phyloP scores from a whole-genome alignment of 768 basidiomycete genomes.

The Leccinum pellstonianum region DNA sequence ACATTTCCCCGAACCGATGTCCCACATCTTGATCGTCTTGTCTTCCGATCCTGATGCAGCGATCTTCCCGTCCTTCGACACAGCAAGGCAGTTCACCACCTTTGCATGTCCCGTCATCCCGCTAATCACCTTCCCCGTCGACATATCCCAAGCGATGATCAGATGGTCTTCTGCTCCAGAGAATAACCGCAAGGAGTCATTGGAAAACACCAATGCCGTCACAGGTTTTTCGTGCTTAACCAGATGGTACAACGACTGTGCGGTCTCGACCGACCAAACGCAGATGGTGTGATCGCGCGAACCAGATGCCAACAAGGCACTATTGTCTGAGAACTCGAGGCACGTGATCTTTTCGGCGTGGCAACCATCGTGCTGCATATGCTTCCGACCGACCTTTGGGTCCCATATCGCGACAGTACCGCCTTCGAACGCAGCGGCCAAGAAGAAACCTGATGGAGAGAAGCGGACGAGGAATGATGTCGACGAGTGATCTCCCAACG shows the following conservation, averaged over 20 bases:
- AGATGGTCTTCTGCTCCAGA: constrained; percentile 28
- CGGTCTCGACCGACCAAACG: constrained; percentile 25
- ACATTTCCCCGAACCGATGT: constrained; percentile 17
- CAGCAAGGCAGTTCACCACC: constrained; percentile 14
- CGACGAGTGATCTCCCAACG: constrained; percentile 13
- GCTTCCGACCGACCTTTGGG: constrained; percentile 19
- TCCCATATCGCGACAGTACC: constrained; percentile 23
- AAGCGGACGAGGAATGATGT: constrained; percentile 16
- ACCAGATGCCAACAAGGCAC: constrained; percentile 18
- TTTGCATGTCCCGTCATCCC: constrained; percentile 25
- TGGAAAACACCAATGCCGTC: constrained; percentile 21
- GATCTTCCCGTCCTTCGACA: constrained; percentile 19
- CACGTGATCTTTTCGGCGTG: constrained; percentile 16
- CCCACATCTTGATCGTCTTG: constrained; percentile 27
- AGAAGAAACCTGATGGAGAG: constrained; percentile 19
- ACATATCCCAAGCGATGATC: constrained; percentile 21
- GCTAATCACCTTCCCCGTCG: constrained; percentile 12
- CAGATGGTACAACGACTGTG: constrained; percentile 13
- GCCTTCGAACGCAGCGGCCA: constrained; percentile 18
- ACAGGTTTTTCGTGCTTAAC: constrained; percentile 20
- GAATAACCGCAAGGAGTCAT: constrained; percentile 16
- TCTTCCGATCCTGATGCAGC: constrained; percentile 28
- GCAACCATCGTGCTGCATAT: constrained; percentile 14
- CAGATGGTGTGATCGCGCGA: constrained; percentile 16
- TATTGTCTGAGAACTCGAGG: constrained; percentile 21